phyloP scores from a whole-genome alignment of 2,329 filamentous ascomycete genomes.

The Fusarium sp. region DNA sequence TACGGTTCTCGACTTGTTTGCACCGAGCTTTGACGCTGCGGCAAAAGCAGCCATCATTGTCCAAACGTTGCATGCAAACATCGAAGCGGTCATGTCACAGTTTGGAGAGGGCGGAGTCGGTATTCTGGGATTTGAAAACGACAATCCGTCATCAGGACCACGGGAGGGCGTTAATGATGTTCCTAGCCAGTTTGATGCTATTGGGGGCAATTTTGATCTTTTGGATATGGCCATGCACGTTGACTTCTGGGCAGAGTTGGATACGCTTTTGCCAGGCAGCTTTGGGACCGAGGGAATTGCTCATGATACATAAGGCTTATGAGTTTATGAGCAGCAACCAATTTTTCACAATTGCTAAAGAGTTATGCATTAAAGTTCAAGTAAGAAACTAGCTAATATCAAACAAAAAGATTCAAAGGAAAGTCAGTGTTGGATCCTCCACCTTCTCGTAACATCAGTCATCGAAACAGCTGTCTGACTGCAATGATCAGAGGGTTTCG shows the following conservation, averaged over 20 bases:
- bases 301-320: neutral
- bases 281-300: neutral
- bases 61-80: slow-evolving; percentile 8
- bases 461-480: neutral
- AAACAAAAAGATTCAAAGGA: neutral
- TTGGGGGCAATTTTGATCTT: slow-evolving; percentile 14
- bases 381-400: neutral
- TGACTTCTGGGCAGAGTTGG: slow-evolving; percentile 20
- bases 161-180: neutral
- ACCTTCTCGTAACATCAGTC: neutral
- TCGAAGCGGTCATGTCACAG: slow-evolving; percentile 17
- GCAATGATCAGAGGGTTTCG: neutral
- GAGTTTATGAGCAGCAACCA: neutral
- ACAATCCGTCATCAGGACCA: neutral
- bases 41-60: slow-evolving; percentile 3
- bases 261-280: neutral
- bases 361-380: fast-evolving
- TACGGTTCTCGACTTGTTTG: slow-evolving; percentile 4
- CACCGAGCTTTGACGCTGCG: slow-evolving; percentile 14
- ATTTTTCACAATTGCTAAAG: neutral
- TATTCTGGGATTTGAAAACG: fast-evolving
- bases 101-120: neutral
- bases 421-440: too few species aligned
- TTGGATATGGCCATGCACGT: slow-evolving; percentile 22
- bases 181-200: neutral